Base-by-base conservation (phyloP, 495 filamentous ascomycete genomes). In the Cudoniella acicularis region DNA sequence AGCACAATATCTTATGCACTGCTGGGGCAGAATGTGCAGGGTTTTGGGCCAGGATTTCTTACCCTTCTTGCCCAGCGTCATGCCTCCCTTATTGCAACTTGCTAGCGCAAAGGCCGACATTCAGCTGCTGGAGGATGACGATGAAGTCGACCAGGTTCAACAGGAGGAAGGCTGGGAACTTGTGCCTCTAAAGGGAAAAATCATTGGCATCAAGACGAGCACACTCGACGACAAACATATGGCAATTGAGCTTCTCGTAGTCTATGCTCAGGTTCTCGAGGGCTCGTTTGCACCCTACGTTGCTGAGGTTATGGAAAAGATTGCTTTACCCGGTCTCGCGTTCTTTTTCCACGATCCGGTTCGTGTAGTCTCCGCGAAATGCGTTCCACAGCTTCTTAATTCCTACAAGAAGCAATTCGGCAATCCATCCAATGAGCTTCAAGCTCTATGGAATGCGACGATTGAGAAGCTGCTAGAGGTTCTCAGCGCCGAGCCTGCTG, bases 321-420 rank as follows among this genome's bases (percentile, higher is more conserved):
- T 98, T 66, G 91, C 92, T 3, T 75, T 99, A 27, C 93, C 95
- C 21, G 91, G 95, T 0, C 82, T 99, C 20, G 88, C 90, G 3
- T 99, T 98, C 82, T 98, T 99, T 79, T 99, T 99, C 83, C 96
- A 98, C 71, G 95, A 99, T 72, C 92, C 94, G 1, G 95, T 98
- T 43, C 89, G 95, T 17, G 92, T 95, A 30, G 90, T 95, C 20
- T 94, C 95, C 10, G 95, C 95, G 4, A 97, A 96, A 73, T 83
- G 92, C 61, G 88, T 98, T 11, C 95, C 95, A 0, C 90, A 96
- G 66, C 88, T 99, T 11, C 83, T 99, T 11, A 96, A 92, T 70
- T 88, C 93, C 0, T 96, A 91, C 78, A 94, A 96, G 75, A 90
- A 91, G 67, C 86, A 88, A 0, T 91, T 94, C 68, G 95, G 93